Conservation (phyloP, 352 stramenopile species). For the Globisporangium parvum region DNA sequence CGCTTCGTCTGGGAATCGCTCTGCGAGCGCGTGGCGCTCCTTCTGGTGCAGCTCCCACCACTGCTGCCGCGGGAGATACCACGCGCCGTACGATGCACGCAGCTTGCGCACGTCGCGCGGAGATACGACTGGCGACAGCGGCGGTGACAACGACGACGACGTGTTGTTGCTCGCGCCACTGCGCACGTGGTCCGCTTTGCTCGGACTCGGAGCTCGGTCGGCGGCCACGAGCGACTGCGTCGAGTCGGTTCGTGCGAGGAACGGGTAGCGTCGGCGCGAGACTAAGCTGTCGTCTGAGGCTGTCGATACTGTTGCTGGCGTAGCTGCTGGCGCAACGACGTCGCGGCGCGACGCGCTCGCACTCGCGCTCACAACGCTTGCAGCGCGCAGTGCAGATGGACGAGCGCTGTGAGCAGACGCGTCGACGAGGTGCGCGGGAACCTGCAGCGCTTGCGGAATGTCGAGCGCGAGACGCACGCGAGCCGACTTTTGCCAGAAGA, state of each 20-base stretch:
- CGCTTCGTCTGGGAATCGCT: slow-evolving; percentile 17
- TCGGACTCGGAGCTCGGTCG: neutral
- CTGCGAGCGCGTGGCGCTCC: slow-evolving; percentile 24
- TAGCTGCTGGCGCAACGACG: neutral
- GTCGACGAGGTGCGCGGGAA: slow-evolving; percentile 10
- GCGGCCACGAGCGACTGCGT: neutral
- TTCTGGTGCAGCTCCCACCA: slow-evolving; percentile 44
- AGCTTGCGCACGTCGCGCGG: slow-evolving; percentile 9
- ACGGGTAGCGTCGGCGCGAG: neutral
- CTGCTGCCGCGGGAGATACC: slow-evolving; percentile 46
- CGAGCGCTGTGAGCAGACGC: neutral
- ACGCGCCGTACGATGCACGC: slow-evolving; percentile 38
- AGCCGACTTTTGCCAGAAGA: slow-evolving; percentile 45
- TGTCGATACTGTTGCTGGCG: neutral
- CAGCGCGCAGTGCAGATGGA: neutral
- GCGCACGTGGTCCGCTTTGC: neutral
- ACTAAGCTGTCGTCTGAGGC: slow-evolving; percentile 5
- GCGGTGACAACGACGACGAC: neutral
- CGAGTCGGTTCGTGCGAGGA: slow-evolving; percentile 4
- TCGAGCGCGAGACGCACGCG: slow-evolving; percentile 33
- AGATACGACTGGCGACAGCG: slow-evolving; percentile 3
- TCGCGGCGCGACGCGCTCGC: neutral
- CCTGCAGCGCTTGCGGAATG: slow-evolving; percentile 15
- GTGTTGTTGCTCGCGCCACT: neutral
- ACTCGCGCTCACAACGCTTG: neutral